These are phyloP conservation scores for Garcia nutans DNA, from an alignment of 345 rosid genomes.

Conservation along the genomic window DNA sequence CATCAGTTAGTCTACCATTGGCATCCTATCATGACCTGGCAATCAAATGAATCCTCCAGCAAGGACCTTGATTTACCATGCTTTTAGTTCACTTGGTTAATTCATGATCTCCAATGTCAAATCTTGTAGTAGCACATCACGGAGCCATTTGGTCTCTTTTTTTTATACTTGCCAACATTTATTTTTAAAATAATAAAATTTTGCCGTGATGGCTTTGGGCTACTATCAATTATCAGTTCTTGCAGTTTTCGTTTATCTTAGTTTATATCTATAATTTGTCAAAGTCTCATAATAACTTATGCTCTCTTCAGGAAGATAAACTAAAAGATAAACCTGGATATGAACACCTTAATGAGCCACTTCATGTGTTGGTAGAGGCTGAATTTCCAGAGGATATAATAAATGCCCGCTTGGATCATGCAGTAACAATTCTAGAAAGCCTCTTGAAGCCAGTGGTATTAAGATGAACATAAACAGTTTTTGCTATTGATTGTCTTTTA, in stretches of 20 bases:
- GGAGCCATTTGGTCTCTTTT: neutral
- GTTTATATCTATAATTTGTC: constrained; percentile 1
- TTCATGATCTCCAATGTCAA: neutral
- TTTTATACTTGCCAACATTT: neutral
- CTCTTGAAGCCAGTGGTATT: constrained; percentile 92
- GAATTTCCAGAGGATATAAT: constrained; percentile 84
- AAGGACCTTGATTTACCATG: neutral
- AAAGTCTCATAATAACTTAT: constrained; percentile 12
- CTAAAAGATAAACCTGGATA: constrained; percentile 91
- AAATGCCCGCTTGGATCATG: constrained; percentile 67
- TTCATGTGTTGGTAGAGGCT: constrained; percentile 86
- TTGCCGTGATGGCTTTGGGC: neutral
- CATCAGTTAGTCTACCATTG: neutral
- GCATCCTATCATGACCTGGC: neutral
- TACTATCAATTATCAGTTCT: neutral
- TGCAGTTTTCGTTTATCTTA: neutral
- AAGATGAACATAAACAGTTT: neutral
- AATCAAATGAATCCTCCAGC: too few relatives aligned
- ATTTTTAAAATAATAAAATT: neutral
- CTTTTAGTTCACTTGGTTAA: neutral
- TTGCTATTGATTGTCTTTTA: neutral
- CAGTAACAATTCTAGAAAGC: constrained; percentile 63
- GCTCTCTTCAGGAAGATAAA: constrained; percentile 67
- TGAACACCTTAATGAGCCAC: constrained; percentile 86
- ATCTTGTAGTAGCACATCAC: neutral